phyloP scores from a whole-genome alignment of 2,329 filamentous ascomycete species.

The Trichoderma cornu-damae region DNA sequence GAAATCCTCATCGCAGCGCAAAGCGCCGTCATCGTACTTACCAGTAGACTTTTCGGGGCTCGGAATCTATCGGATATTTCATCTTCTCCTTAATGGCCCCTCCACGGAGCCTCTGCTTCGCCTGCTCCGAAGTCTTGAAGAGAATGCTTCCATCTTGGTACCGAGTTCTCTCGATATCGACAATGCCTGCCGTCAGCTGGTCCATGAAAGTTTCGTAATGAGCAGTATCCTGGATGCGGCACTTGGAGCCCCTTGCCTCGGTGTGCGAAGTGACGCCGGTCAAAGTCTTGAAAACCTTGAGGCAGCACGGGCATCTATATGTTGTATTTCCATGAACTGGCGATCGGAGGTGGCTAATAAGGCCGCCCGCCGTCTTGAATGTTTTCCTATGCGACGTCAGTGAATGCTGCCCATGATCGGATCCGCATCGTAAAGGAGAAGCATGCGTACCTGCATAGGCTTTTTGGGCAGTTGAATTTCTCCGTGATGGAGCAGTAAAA shows the following conservation, averaged over 20 bases:
- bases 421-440: background rate
- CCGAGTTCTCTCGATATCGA: conserved; percentile 23
- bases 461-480: conserved; percentile 51
- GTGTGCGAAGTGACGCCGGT: conserved; percentile 45
- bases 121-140: conserved; percentile 24
- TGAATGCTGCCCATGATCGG: background rate
- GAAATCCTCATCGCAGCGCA: background rate
- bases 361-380: conserved; percentile 30
- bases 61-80: background rate
- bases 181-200: conserved; percentile 31
- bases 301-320: conserved; percentile 43
- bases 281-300: conserved; percentile 37
- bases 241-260: conserved; percentile 40
- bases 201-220: conserved; percentile 33
- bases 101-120: conserved; percentile 8
- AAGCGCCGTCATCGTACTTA: background rate
- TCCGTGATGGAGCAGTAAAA: conserved; percentile 42
- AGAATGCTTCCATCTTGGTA: conserved; percentile 29
- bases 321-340: conserved; percentile 34
- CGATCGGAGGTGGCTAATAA: conserved; percentile 43
- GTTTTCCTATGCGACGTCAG: conserved; percentile 34
- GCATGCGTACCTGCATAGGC: conserved; percentile 46
- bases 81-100: background rate
- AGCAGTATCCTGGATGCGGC: conserved; percentile 40
- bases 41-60: background rate